Evolutionary conservation across 352 stramenopile genomes (phyloP).

Genomic region (Phytophthora agathidicida): DNA sequence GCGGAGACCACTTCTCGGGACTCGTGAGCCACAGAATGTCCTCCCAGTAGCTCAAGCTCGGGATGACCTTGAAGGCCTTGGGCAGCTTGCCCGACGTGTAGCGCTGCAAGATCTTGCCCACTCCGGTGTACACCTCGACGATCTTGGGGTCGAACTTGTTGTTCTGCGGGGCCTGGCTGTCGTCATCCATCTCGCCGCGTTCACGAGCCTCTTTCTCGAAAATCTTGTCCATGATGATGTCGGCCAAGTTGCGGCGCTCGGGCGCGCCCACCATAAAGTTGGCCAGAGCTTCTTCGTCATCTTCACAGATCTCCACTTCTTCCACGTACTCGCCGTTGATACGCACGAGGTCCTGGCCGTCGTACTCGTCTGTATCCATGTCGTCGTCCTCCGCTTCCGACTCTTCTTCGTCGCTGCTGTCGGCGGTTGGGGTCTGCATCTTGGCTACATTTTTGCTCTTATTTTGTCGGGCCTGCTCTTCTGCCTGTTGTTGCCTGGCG

Average conservation of each 20-base stretch:
- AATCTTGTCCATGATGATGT: conserved; percentile 99
- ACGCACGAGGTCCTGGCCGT: conserved; percentile 88
- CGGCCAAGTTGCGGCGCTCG: conserved; percentile 94
- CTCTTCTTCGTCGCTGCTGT: conserved; percentile 64
- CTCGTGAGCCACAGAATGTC: conserved; percentile 97
- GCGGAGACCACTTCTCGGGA: conserved; percentile 98
- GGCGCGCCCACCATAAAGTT: conserved; percentile 87
- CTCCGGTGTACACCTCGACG: conserved; percentile 98
- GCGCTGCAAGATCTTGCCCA: conserved; percentile 96
- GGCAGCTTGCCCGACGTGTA: conserved; percentile 99
- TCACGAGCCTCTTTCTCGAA: conserved; percentile 94
- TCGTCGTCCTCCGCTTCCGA: conserved; percentile 80
- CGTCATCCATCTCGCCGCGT: conserved; percentile 79
- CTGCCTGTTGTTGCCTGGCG: conserved; percentile 77
- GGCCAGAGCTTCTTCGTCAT: conserved; percentile 86
- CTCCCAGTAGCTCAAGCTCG: conserved; percentile 99
- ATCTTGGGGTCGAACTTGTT: conserved; percentile 94
- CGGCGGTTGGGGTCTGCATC: conserved; percentile 16
- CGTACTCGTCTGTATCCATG: conserved; percentile 88
- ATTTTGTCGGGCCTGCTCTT: conserved; percentile 64
- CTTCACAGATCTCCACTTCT: conserved; percentile 88
- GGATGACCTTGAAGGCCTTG: conserved; percentile 99
- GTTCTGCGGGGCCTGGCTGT: conserved; percentile 50
- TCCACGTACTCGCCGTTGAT: conserved; percentile 93
- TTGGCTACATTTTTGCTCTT: conserved; percentile 54